Conservation (phyloP, 768 basidiomycete species). For the Termitomyces sp. region DNA sequence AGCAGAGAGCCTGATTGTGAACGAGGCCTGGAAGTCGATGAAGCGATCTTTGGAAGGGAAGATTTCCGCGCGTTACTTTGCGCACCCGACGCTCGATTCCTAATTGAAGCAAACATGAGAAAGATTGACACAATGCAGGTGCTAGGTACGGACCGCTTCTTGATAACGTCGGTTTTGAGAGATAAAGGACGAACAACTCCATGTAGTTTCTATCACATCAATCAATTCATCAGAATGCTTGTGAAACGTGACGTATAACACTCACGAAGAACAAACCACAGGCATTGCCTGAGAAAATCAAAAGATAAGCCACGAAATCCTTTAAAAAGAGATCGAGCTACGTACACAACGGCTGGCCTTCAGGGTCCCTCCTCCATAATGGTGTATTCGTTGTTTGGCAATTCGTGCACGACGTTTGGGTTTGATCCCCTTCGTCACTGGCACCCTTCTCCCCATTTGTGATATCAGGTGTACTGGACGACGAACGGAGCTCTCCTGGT, state of each 20-base stretch:
- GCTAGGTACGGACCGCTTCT: conserved; percentile 67
- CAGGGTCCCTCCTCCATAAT: conserved; percentile 88
- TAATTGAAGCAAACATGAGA: conserved; percentile 21
- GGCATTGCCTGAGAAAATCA: conserved; percentile 59
- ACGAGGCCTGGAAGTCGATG: conserved; percentile 67
- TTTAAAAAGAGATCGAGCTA: conserved; percentile 10
- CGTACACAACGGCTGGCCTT: conserved; percentile 88
- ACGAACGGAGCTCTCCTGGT: conserved; percentile 41
- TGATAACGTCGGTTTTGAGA: conserved; percentile 95
- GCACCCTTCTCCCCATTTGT: conserved; percentile 33
- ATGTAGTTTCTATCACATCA: conserved; percentile 73
- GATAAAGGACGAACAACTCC: conserved; percentile 92
- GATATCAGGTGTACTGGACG: conserved; percentile 67
- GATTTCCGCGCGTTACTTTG: conserved; percentile 65
- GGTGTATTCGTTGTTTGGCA: conserved; percentile 96
- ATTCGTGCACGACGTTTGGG: conserved; percentile 87
- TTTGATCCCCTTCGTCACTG: conserved; percentile 62
- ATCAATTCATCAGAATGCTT: conserved; percentile 5
- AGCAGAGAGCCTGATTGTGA: conserved; percentile 62
- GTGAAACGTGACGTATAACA: conserved; percentile 16
- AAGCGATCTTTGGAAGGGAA: conserved; percentile 68
- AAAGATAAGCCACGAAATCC: conserved; percentile 14
- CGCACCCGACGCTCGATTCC: conserved; percentile 78
- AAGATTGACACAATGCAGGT: conserved; percentile 4
- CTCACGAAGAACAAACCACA: conserved; percentile 91